Evolutionary conservation across 257 asterid species (phyloP), one percentile per base, ranked within the genome.

Genomic region (Anisodus tanguticus): DNA sequence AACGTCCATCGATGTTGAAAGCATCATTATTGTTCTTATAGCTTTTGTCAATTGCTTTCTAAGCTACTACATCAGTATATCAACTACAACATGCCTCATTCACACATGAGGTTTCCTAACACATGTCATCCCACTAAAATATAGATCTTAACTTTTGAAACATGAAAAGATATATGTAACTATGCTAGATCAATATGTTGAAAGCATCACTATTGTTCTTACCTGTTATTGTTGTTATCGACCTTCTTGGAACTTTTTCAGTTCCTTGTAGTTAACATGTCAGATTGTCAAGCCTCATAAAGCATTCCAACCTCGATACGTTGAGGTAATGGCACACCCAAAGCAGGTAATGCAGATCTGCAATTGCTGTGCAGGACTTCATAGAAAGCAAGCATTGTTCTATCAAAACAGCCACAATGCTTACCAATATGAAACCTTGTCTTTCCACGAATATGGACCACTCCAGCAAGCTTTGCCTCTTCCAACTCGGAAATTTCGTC

Each of bases 221-320:
- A 45, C 59, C 80, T 19, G 80, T 19, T 72, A 47, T 19, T 22
- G n/a, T 4, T 72, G 80, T 47, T n/a, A 72, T 72, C n/a, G 19
- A 19, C 51, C 80, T 43, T 47, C 19, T 19, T 19, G 59, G n/a
- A 19, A 47, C n/a, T 47, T 5, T 72, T 10, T 19, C 80, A 71
- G 4, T 43, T 58, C 80, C 58, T 2, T 45, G 37, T 45, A 71
- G 39, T 15, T 39, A 68, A 26, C 45, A 64, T 13, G 12, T 39
- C 26, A 59, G 66, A 59, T 59, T 59, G 10, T 31, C 59, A 72
- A 11, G 81, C 81, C 63, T 90, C 86, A 47, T 93, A 92, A 13
- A 90, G 62, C 93, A 94, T 92, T 63, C 95, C 97, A 22, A 92
- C 89, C 84, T 94, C 97, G 86, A 94, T 31, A 16, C 94, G 91